These are phyloP conservation scores for Diplocarpon mali DNA, from an alignment of 2,329 filamentous ascomycete species.

Conservation along the genomic window DNA sequence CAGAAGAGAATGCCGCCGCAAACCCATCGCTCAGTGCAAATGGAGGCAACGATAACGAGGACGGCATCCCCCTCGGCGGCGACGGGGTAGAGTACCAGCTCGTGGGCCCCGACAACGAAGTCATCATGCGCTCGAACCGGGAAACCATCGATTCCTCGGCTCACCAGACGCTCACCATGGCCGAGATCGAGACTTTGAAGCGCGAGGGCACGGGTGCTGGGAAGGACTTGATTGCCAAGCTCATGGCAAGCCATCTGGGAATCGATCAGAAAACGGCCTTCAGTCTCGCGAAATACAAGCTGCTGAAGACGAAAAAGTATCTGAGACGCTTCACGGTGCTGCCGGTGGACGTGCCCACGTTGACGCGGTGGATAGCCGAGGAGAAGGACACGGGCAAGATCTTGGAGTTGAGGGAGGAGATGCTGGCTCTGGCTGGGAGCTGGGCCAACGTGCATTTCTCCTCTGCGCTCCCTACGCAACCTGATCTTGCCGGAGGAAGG, in stretches of 20 bases:
- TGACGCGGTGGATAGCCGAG: conserved; percentile 67
- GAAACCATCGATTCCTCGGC: conserved; percentile 50
- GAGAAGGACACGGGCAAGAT: conserved; percentile 74
- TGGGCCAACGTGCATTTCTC: conserved; percentile 80
- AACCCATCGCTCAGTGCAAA: conserved; percentile 22
- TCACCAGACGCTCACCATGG: conserved; percentile 64
- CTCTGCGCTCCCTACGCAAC: conserved; percentile 6
- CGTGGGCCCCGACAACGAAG: conserved; percentile 36
- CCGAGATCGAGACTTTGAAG: conserved; percentile 63
- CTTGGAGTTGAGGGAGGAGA: conserved; percentile 78
- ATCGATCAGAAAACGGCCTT: conserved; percentile 92
- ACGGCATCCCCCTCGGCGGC: conserved; percentile 32
- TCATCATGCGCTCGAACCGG: conserved; percentile 44
- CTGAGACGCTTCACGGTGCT: conserved; percentile 76
- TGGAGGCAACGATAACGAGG: neutral
- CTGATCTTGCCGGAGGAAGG: conserved; percentile 32
- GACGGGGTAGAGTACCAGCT: conserved; percentile 36
- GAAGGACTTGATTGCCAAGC: conserved; percentile 83
- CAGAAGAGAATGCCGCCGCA: conserved; percentile 36
- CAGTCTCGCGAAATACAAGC: conserved; percentile 88
- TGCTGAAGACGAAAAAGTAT: conserved; percentile 91
- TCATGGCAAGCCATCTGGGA: conserved; percentile 78
- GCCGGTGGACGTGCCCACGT: conserved; percentile 66
- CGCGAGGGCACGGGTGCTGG: conserved; percentile 66
- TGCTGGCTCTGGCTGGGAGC: conserved; percentile 68